A percentile compares a stretch with the other conserved stretches of the same genome.
These are phyloP conservation scores for Talaromyces sp. DNA, from an alignment of 2,329 filamentous ascomycete species.

Conservation along the genomic window DNA sequence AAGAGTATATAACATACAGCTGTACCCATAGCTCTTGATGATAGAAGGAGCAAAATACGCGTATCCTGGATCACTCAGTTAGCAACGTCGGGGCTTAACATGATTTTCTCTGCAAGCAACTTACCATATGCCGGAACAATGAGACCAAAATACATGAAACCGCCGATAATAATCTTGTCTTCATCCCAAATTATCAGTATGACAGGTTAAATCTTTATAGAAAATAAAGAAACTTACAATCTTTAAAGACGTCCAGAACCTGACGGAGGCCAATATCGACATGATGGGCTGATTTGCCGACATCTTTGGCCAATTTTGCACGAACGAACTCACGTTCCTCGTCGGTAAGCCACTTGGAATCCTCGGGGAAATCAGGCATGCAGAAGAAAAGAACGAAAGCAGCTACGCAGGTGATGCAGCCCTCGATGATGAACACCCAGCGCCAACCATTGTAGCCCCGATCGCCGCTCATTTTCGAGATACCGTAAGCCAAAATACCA, in stretches of 20 bases:
- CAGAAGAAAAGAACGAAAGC: constrained; percentile 64
- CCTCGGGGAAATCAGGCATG: constrained; percentile 74
- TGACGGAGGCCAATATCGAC: constrained; percentile 62
- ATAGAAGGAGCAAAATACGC: constrained; percentile 77
- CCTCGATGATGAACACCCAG: constrained; percentile 64
- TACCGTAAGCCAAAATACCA: constrained; percentile 62
- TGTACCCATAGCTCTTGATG: constrained; percentile 67
- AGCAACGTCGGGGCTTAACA: constrained; percentile 2
- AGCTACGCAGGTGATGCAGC: constrained; percentile 63
- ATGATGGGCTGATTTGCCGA: constrained; percentile 67
- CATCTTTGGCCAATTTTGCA: constrained; percentile 68
- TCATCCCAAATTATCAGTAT: constrained; percentile 16
- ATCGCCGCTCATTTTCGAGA: constrained; percentile 60
- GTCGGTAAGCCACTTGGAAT: constrained; percentile 71
- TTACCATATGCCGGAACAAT: constrained; percentile 72
- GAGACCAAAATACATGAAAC: constrained; percentile 80
- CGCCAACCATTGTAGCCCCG: constrained; percentile 61
- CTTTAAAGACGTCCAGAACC: constrained; percentile 66
- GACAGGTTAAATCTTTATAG: not conserved
- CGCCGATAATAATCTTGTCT: constrained; percentile 70
- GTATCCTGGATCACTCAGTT: constrained; percentile 52
- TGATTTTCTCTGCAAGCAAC: not conserved
- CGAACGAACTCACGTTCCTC: constrained; percentile 70
- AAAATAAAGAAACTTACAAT: constrained; percentile 49
- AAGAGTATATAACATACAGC: constrained; percentile 30